Evolutionary conservation across 1,284 basidiomycete genomes (phyloP).

Genomic region (Peniophora sp.): DNA sequence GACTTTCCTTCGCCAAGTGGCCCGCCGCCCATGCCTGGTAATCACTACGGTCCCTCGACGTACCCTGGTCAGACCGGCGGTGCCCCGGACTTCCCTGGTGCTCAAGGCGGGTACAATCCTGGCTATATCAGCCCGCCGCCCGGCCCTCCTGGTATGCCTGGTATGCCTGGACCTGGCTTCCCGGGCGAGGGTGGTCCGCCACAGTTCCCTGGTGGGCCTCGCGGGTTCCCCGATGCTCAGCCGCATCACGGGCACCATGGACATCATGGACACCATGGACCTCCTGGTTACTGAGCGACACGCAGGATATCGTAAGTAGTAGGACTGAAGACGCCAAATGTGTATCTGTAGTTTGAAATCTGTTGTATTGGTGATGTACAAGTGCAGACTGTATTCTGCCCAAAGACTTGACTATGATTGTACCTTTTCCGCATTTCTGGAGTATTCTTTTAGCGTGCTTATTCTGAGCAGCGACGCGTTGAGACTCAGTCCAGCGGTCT

Average conservation of each 20-base stretch:
- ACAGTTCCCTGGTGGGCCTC: neutral
- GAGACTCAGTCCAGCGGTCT: no score
- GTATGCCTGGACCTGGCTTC: neutral
- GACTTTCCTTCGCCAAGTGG: neutral
- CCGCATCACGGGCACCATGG: neutral
- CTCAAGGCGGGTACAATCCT: neutral
- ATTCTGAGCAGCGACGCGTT: no score
- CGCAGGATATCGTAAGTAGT: no score
- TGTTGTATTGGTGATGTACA: no score
- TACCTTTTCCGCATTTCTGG: no score
- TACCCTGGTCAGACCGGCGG: neutral
- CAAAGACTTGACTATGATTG: no score
- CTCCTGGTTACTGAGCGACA: neutral
- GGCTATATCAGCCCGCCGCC: neutral
- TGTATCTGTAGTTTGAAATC: no score
- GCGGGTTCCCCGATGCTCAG: neutral
- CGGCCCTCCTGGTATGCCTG: neutral
- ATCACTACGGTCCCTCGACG: neutral
- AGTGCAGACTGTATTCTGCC: no score
- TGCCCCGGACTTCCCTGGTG: neutral
- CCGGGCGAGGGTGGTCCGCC: neutral
- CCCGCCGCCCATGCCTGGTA: neutral
- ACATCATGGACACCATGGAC: neutral
- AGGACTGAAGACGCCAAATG: no score
- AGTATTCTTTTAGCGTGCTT: no score